These are phyloP conservation scores for Mucor lusitanicus DNA, from an alignment of 371 early-diverging fungal genomes.

Conservation along the genomic window DNA sequence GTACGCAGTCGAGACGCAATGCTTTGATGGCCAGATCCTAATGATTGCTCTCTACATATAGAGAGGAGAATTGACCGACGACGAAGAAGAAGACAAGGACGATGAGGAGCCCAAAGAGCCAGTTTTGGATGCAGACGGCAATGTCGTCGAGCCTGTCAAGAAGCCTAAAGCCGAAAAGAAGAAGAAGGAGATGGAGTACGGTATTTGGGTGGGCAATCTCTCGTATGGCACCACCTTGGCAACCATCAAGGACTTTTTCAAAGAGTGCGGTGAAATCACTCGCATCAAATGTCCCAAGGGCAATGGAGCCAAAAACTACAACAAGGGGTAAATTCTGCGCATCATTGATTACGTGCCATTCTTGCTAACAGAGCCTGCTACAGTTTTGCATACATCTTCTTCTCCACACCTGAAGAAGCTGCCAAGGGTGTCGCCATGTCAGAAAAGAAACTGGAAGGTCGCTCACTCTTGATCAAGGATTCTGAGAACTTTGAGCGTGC, in stretches of 20 bases:
- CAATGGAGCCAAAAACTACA: slow-evolving; percentile 40
- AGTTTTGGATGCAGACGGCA: slow-evolving; percentile 19
- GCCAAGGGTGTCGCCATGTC: slow-evolving; percentile 59
- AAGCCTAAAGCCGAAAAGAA: slow-evolving; percentile 39
- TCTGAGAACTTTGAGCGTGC: slow-evolving; percentile 63
- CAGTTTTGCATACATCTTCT: slow-evolving; percentile 77
- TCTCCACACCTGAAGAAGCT: slow-evolving; percentile 56
- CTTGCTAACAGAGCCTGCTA: background rate
- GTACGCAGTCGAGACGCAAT: slow-evolving; percentile 10
- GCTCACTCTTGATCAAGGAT: slow-evolving; percentile 70
- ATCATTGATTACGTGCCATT: background rate
- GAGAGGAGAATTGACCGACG: slow-evolving; percentile 40
- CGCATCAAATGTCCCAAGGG: slow-evolving; percentile 69
- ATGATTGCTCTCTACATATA: slow-evolving; percentile 15
- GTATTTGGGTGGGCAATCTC: slow-evolving; percentile 82
- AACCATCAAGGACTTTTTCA: slow-evolving; percentile 59
- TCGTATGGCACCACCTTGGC: slow-evolving; percentile 60
- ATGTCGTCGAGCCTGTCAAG: slow-evolving; percentile 28
- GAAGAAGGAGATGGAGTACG: slow-evolving; percentile 47
- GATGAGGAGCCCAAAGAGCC: slow-evolving; percentile 21
- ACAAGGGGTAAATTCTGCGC: slow-evolving; percentile 46
- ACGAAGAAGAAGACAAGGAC: slow-evolving; percentile 30
- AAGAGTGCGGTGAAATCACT: slow-evolving; percentile 61
- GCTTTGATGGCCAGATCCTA: no score
- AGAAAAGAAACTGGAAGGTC: slow-evolving; percentile 61